Conservation (phyloP, 1,139 yeast species). For the Saccharomyces hybrid region DNA sequence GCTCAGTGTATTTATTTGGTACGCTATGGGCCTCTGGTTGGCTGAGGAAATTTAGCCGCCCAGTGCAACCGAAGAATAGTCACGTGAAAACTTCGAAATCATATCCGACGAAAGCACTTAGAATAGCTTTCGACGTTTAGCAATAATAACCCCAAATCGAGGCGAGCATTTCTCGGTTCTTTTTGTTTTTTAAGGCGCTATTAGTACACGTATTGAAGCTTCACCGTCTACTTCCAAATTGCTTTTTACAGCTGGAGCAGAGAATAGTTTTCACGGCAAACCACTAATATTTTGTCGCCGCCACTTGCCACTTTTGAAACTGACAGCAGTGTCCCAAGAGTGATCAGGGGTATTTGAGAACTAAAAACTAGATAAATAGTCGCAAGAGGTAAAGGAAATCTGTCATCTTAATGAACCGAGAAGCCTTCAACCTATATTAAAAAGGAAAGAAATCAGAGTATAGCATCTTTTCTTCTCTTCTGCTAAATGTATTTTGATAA, state of each 20-base stretch:
- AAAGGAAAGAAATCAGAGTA: neutral
- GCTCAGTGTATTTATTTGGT: no score
- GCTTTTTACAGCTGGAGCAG: neutral
- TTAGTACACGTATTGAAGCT: neutral
- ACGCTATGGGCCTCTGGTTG: no score
- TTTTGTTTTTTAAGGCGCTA: neutral
- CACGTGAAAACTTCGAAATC: neutral
- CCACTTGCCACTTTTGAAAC: neutral
- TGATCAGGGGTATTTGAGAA: neutral
- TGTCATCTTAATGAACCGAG: neutral
- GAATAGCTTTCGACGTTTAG: neutral
- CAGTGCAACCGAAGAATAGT: neutral
- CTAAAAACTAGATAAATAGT: neutral
- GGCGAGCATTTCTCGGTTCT: neutral
- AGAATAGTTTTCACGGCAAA: neutral
- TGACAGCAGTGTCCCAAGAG: neutral
- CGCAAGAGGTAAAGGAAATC: neutral
- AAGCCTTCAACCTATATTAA: neutral
- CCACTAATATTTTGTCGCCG: neutral
- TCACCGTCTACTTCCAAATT: no score
- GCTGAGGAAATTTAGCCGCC: neutral
- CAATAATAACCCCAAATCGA: neutral
- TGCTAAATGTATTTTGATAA: conserved; percentile 2
- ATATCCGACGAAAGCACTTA: neutral
- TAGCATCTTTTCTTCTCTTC: neutral